Base-by-base conservation (phyloP, 306 rosid genomes). In the Hylodesmum podocarpum region DNA sequence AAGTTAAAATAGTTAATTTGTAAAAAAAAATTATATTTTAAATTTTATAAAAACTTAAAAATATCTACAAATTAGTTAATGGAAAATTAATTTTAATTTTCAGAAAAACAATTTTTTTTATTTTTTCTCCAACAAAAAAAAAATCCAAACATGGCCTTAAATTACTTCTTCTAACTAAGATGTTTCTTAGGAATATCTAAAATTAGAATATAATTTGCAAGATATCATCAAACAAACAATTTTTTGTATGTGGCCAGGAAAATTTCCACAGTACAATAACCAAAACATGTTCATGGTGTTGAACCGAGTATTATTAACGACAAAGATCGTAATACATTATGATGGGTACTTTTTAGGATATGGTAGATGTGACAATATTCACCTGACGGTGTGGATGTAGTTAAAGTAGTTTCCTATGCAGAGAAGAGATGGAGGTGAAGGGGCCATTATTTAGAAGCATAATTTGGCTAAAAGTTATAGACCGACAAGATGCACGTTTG, bases 401-500 rank as follows among this genome's bases (percentile, higher is more conserved):
- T 59, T 33, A 44, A 46, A 36, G 24, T 62, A 62, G 27, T 62
- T 34, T 61, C 11, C 40, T 12, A 11, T 34, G 16, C 10, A 33
- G 67, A 79, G 74, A 63, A 57, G 81, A 49, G 67, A 72, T 44
- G 76, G 76, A 79, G 76, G n/a, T n/a, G n/a, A n/a, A n/a, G n/a
- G n/a, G 72, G 72, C 80, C 83, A 43, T n/a, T 73, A 58, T 66
- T 24, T 36, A 31, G 70, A 51, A 61, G 44, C 86, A 74, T 61
- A 49, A 80, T 79, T 47, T 28, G 55, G 78, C 75, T 21, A 43
- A 79, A 75, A 54, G 74, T 66, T 6, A 58, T 6, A 58, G n/a
- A 58, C 75, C 79, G 85, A 84, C 84, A 84, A 55, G 80, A 54
- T 82, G 83, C 86, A 84, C 83, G 75, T 81, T 79, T 63, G 24